phyloP scores from a whole-genome alignment of 257 asterid species.

The Thymus mandschuricus region DNA sequence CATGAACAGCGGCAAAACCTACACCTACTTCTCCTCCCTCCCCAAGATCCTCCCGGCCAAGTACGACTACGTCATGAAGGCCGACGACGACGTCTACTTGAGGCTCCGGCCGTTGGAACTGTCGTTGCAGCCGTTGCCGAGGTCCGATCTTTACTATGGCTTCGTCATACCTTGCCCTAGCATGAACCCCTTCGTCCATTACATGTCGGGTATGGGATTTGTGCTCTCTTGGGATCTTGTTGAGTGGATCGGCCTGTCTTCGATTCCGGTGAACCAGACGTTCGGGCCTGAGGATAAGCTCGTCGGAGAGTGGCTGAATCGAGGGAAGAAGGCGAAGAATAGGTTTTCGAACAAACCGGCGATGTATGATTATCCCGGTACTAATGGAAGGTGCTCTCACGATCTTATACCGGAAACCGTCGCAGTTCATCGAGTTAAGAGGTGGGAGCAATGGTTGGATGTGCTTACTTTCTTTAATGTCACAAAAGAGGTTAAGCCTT shows the following conservation, averaged over 20 bases:
- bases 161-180: conserved; percentile 81
- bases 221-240: conserved; percentile 81
- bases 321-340: conserved; percentile 66
- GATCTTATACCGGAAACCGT: conserved; percentile 69
- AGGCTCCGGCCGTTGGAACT: conserved; percentile 54
- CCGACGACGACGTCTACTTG: conserved; percentile 77
- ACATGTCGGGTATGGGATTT: conserved; percentile 91
- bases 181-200: conserved; percentile 67
- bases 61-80: conserved; percentile 83
- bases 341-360: conserved; percentile 71
- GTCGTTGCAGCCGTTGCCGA: conserved; percentile 56
- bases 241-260: conserved; percentile 60
- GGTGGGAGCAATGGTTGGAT: conserved; percentile 73
- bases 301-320: conserved; percentile 69
- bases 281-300: conserved; percentile 76
- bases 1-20: conserved; percentile 76
- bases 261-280: conserved; percentile 47
- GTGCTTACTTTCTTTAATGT: conserved; percentile 72
- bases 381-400: conserved; percentile 79
- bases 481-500: conserved; percentile 48
- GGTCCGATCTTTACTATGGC: conserved; percentile 68
- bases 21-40: conserved; percentile 69
- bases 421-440: conserved; percentile 71
- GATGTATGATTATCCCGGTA: conserved; percentile 83
- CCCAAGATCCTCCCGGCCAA: conserved; percentile 43